Base-by-base conservation (phyloP, 2,329 filamentous ascomycete species). In the Coniosporium tulheliwenetii region DNA sequence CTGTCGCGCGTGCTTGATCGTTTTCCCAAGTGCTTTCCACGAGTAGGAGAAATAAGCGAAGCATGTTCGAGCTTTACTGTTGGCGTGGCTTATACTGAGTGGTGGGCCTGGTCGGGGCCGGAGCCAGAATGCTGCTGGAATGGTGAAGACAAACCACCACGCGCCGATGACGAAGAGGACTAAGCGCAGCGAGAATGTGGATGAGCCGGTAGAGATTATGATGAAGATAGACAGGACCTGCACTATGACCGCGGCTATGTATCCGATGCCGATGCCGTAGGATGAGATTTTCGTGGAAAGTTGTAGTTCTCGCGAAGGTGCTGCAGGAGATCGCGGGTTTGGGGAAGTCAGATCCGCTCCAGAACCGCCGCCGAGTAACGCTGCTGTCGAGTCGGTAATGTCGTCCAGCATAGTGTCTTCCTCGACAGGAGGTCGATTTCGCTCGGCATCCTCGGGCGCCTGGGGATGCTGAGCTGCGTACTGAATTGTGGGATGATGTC, bases 111-210 rank as follows among this genome's bases (percentile, higher is more conserved):
- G 91, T 39, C 91, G 76, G 3, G 87, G 78, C 34, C 89, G 78
- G 29, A 98, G 69, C 81, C 86, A 95, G 50, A 93, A 61, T 2
- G 84, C 85, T 1, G 85, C 79, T 0, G 91, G 91, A 41, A 96
- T 77, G 3, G 85, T 93, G 57, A 98, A 96, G 30, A 82, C 44
- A 36, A 87, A 77, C 91, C 91, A 98, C 91, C 91, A 98, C 26
- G 77, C 59, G 30, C 91, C 91, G 40, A 96, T 79, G 43, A 87
- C 63, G 58, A 93, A 86, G 8, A 98, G 71, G 0, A 91, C 89
- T 3, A 96, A 69, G 3, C 87, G 79, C 37, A 95, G 77, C 0
- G 85, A 84, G 66, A 87, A 87, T 0, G 81, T 83, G 3, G 83
- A 82, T 44, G 85, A 87, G 36, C 77, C 73, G 55, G 84, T 75